Conservation (phyloP, 2,329 filamentous ascomycete genomes). For the Diaporthe vexans region DNA sequence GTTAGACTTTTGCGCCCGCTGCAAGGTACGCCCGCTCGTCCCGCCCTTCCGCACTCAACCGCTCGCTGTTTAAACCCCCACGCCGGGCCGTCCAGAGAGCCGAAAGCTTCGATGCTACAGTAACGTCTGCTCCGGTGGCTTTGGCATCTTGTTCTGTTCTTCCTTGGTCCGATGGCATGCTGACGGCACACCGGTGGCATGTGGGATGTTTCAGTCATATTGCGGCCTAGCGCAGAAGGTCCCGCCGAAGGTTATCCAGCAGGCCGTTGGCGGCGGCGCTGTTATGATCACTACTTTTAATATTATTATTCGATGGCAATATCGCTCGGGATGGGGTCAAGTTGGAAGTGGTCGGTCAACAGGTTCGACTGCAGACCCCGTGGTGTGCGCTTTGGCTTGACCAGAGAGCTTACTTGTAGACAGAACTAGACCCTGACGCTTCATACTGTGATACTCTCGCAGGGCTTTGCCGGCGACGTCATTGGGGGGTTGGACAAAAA, state of each 20-base stretch:
- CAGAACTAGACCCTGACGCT: background rate
- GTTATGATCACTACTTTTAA: no score
- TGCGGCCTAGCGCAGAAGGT: background rate
- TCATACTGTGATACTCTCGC: background rate
- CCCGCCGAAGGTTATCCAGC: background rate
- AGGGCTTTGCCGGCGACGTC: background rate
- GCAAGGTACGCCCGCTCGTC: slow-evolving; percentile 10
- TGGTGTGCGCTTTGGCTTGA: background rate
- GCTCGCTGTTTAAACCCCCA: background rate
- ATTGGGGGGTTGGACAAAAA: background rate
- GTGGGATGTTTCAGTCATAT: slow-evolving; percentile 13
- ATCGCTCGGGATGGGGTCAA: background rate
- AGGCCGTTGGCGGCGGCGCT: background rate
- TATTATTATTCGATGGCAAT: background rate
- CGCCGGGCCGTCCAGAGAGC: slow-evolving; percentile 6
- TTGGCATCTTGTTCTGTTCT: background rate
- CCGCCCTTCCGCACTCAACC: background rate
- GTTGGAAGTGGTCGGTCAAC: no score
- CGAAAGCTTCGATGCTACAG: slow-evolving; percentile 5
- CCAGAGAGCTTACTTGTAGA: background rate
- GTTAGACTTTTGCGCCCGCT: slow-evolving; percentile 1
- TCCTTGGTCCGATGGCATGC: background rate
- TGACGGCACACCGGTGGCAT: background rate
- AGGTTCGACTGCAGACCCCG: background rate
- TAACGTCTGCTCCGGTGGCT: background rate